Base-by-base conservation (phyloP, 2,329 filamentous ascomycete species). In the Fusarium cyanostomum region DNA sequence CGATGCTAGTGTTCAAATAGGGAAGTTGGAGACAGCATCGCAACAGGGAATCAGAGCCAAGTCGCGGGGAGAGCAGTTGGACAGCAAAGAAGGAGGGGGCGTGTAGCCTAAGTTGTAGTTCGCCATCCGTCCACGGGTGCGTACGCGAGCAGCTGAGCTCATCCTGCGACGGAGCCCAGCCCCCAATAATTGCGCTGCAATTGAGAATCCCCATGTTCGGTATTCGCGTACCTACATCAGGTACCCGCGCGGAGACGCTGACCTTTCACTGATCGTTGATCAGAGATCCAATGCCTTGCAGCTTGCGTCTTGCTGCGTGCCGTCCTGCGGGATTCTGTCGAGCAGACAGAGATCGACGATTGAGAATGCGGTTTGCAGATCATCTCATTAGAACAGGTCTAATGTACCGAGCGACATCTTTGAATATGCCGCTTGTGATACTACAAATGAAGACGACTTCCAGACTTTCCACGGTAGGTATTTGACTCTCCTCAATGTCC, bases 1-100 rank as follows among this genome's bases (percentile, higher is more conserved):
- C 58, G 62, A 66, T 66, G 59, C 62, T 66, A 66, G 62, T 66
- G 59, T 60, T 54, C 54, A 64, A 28, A 66, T 50, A 50, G 58
- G 63, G 62, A 44, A 65, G 62, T 50, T 66, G 54, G 46, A 51
- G 62, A 59, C 53, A 24, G 50, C 41, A 45, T 45, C 39, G 18
- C 42, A 54, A 41, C 52, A 67, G 48, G 59, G 48, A 46, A 44
- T 43, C 28, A 24, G 39, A 45, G 45, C 27, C 42, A 31, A 39
- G 21, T 18, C 44, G 44, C 33, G 44, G 31, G 26, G 10, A 31
- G 26, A 38, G 31, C 50, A 44, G 38, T 38, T 55, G 57, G 35
- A 38, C 28, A 54, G 44, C 48, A 52, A 42, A 48, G 48, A 53
- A 41, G 52, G 54, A 51, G 52, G 65, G 68, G 66, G 62, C 38